These are phyloP conservation scores for Phyllosticta citriasiana DNA, from an alignment of 2,329 filamentous ascomycete genomes.

Conservation along the genomic window DNA sequence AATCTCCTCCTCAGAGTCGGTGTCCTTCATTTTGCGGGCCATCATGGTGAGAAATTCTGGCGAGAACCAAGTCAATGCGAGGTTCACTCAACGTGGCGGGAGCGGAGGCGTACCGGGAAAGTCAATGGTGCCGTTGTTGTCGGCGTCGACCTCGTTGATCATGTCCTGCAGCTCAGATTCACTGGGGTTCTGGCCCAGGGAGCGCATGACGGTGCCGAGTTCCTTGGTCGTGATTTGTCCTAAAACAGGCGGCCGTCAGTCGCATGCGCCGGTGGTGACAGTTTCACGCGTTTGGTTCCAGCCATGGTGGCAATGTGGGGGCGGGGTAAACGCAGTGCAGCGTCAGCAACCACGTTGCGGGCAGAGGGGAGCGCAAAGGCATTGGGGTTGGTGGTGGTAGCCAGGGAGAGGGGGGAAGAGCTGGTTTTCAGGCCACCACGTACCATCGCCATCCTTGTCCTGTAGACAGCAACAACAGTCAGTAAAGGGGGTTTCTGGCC, in stretches of 20 bases:
- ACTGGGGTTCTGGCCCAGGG: constrained; percentile 53
- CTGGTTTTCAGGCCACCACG: constrained; percentile 16
- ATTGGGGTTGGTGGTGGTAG: background rate
- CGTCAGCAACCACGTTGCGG: background rate
- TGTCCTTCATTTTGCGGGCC: constrained; percentile 52
- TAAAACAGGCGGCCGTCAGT: constrained; percentile 20
- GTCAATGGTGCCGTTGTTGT: constrained; percentile 56
- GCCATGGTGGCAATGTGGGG: background rate
- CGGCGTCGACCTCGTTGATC: constrained; percentile 56
- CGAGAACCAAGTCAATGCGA: background rate
- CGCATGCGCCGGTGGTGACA: constrained; percentile 1
- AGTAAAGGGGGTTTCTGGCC: background rate
- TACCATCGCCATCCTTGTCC: constrained; percentile 52
- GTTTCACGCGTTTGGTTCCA: background rate
- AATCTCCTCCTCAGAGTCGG: constrained; percentile 55
- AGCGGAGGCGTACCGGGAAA: constrained; percentile 42
- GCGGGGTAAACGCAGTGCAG: background rate
- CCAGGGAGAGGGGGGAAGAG: background rate
- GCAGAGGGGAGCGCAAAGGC: background rate
- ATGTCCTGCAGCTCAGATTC: constrained; percentile 55
- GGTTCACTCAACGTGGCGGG: background rate
- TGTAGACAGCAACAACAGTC: constrained; percentile 18
- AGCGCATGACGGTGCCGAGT: constrained; percentile 54
- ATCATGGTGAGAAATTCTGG: constrained; percentile 58
- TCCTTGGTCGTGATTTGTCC: constrained; percentile 56